A percentile compares a stretch with the other conserved stretches of the same genome.
Conservation (phyloP, 1,284 basidiomycete species). For the Irpex sp. region DNA sequence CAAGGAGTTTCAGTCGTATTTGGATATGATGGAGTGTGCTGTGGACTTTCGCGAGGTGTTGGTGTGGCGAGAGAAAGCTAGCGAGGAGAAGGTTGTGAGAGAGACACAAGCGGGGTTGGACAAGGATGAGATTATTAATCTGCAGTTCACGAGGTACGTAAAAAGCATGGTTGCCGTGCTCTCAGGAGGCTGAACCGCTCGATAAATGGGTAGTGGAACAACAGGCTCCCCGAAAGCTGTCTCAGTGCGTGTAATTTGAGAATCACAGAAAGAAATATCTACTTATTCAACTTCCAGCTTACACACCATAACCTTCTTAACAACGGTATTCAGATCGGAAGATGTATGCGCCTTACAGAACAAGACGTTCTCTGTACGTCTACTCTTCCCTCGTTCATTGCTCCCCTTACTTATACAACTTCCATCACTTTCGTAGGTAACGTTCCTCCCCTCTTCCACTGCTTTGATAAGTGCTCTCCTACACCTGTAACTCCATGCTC, state of each 20-base stretch:
- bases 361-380: slow-evolving; percentile 64
- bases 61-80: slow-evolving; percentile 53
- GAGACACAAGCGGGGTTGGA: slow-evolving; percentile 38
- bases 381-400: not conserved
- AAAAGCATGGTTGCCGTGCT: not conserved
- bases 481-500: not conserved
- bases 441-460: slow-evolving; percentile 79
- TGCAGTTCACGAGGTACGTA: slow-evolving; percentile 78
- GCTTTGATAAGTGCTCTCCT: slow-evolving; percentile 70
- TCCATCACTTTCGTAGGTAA: slow-evolving; percentile 47
- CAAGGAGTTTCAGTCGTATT: slow-evolving; percentile 36
- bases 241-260: slow-evolving; percentile 40
- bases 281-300: slow-evolving; percentile 37
- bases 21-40: slow-evolving; percentile 43
- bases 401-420: not conserved
- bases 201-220: slow-evolving; percentile 52
- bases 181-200: not conserved
- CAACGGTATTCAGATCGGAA: slow-evolving; percentile 70
- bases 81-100: slow-evolving; percentile 38
- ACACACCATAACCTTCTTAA: slow-evolving; percentile 79
- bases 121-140: slow-evolving; percentile 72
- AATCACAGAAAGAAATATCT: not conserved
- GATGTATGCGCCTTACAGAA: slow-evolving; percentile 64
- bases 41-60: slow-evolving; percentile 68
- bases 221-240: slow-evolving; percentile 79